These are phyloP conservation scores for Angophora floribunda DNA, from an alignment of 345 rosid genomes.

Conservation along the genomic window DNA sequence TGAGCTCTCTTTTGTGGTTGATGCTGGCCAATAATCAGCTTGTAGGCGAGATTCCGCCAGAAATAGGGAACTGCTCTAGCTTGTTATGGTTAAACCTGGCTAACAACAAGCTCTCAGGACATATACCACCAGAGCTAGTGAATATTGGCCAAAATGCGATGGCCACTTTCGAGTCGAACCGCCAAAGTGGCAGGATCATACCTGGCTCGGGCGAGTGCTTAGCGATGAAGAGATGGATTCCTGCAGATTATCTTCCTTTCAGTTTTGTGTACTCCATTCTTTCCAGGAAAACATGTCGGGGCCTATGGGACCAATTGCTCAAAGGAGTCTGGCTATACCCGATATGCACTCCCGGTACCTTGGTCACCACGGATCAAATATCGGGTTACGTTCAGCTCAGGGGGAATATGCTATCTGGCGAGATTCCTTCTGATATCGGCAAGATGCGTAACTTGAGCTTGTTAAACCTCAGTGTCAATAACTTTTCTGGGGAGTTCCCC, in stretches of 20 bases:
- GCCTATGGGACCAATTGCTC: conserved; percentile 66
- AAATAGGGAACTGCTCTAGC: conserved; percentile 72
- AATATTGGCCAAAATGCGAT: conserved; percentile 49
- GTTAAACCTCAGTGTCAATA: conserved; percentile 64
- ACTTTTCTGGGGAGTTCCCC: conserved; percentile 50
- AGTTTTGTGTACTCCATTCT: conserved; percentile 59
- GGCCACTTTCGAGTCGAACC: conserved; percentile 47
- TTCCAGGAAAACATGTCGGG: conserved; percentile 60
- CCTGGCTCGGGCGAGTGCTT: conserved; percentile 76
- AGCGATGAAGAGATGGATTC: conserved; percentile 88
- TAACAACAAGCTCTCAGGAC: conserved; percentile 63
- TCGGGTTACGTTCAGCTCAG: conserved; percentile 80
- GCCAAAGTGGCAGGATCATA: conserved; percentile 5
- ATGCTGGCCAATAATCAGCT: conserved; percentile 88
- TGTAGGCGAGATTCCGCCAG: conserved; percentile 51
- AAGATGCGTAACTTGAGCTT: conserved; percentile 53
- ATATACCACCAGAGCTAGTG: conserved; percentile 45
- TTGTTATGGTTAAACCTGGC: conserved; percentile 87
- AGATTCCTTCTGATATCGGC: conserved; percentile 51
- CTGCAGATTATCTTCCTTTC: conserved; percentile 88
- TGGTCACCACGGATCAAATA: conserved; percentile 17
- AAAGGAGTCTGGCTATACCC: conserved; percentile 64
- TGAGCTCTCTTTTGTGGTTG: conserved; percentile 75
- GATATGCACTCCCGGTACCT: conserved; percentile 34
- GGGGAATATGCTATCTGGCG: conserved; percentile 59